These are phyloP conservation scores for Colletotrichum chlorophyti DNA, from an alignment of 2,329 filamentous ascomycete species.

Conservation along the genomic window DNA sequence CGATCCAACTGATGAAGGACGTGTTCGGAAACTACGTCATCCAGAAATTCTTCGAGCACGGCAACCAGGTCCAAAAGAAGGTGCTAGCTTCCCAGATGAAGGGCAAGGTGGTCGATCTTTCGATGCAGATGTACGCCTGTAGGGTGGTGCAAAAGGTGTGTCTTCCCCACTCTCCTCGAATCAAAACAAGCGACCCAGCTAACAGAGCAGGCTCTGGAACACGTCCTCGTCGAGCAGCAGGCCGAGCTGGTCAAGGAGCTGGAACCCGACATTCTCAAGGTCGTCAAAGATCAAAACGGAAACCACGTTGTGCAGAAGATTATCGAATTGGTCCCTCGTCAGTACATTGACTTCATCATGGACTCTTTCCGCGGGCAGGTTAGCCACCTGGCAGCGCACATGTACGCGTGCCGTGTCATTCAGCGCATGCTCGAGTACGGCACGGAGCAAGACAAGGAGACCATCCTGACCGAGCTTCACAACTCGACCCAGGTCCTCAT, in stretches of 20 bases:
- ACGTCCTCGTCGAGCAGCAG: constrained; percentile 92
- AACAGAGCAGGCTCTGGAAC: constrained; percentile 74
- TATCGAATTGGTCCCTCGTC: constrained; percentile 78
- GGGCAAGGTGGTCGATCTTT: constrained; percentile 80
- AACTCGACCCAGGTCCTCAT: constrained; percentile 75
- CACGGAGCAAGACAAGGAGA: constrained; percentile 71
- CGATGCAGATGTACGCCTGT: constrained; percentile 90
- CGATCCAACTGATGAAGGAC: constrained; percentile 90
- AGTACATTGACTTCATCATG: constrained; percentile 86
- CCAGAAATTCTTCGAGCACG: constrained; percentile 96
- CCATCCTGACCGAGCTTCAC: constrained; percentile 82
- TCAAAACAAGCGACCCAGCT: neutral
- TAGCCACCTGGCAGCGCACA: constrained; percentile 75
- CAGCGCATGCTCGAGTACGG: constrained; percentile 90
- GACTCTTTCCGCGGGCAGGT: constrained; percentile 80
- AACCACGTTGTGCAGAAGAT: constrained; percentile 98
- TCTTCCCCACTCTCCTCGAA: neutral
- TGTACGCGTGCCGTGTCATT: constrained; percentile 90
- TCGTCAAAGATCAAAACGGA: constrained; percentile 87
- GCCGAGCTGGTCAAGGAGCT: constrained; percentile 83
- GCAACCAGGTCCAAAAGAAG: constrained; percentile 92
- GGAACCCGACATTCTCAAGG: constrained; percentile 74
- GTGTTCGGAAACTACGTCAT: constrained; percentile 99
- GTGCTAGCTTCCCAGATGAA: constrained; percentile 86
- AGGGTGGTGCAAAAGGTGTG: constrained; percentile 91